These are phyloP conservation scores for Aspergillus luchuensis DNA, from an alignment of 2,329 filamentous ascomycete genomes.

Conservation along the genomic window DNA sequence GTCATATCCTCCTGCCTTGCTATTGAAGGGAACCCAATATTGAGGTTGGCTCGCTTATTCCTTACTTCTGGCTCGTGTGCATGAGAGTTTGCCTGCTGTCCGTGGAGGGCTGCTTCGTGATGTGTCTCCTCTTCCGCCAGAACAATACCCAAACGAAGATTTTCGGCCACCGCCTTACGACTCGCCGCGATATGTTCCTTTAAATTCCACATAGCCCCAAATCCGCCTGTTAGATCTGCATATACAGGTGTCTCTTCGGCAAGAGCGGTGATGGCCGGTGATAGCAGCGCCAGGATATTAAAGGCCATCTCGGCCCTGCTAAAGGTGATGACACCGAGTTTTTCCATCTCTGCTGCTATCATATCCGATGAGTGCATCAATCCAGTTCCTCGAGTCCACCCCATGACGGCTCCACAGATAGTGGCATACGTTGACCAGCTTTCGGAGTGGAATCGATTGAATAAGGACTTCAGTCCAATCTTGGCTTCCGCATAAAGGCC, in stretches of 20 bases:
- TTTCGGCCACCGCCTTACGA: constrained; percentile 22
- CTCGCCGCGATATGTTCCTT: constrained; percentile 25
- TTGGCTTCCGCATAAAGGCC: constrained; percentile 52
- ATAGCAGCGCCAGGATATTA: constrained; percentile 42
- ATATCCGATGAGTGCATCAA: constrained; percentile 49
- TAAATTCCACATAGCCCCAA: constrained; percentile 34
- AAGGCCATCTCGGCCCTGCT: constrained; percentile 47
- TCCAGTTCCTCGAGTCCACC: constrained; percentile 50
- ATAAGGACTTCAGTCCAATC: constrained; percentile 34
- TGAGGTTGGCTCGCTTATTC: constrained; percentile 13
- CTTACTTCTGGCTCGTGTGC: neutral
- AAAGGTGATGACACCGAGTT: constrained; percentile 44
- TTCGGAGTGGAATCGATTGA: constrained; percentile 24
- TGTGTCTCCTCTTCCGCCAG: constrained; percentile 25
- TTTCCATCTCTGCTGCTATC: constrained; percentile 42
- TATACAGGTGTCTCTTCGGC: constrained; percentile 40
- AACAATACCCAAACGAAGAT: constrained; percentile 24
- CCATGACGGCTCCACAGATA: constrained; percentile 47
- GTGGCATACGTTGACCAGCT: constrained; percentile 36
- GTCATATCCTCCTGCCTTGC: neutral
- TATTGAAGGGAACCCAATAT: constrained; percentile 13
- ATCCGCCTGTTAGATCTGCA: constrained; percentile 44
- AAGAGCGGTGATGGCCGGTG: constrained; percentile 29
- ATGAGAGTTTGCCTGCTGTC: neutral
- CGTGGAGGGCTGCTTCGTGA: constrained; percentile 10